phyloP scores from a whole-genome alignment of 2,329 filamentous ascomycete species.

The Blastomyces percursus region DNA sequence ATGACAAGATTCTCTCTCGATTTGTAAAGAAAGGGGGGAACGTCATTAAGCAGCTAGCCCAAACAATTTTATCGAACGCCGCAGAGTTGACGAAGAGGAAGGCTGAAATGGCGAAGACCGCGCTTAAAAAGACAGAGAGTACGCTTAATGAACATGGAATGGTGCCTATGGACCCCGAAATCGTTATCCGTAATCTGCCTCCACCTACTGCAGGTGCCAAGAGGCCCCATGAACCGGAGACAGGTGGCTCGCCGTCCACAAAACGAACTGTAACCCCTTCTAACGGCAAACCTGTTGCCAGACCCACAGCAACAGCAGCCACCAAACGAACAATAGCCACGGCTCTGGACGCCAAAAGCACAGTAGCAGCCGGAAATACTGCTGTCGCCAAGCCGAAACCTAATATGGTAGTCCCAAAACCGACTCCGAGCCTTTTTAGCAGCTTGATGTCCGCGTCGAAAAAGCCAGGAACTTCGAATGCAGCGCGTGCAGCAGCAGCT shows the following conservation, averaged over 20 bases:
- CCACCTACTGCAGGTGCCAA: conserved; percentile 27
- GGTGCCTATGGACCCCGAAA: conserved; percentile 3
- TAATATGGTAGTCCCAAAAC: conserved; percentile 33
- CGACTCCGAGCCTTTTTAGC: conserved; percentile 35
- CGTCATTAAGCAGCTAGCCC: conserved; percentile 45
- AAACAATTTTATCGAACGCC: conserved; percentile 44
- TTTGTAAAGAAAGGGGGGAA: conserved; percentile 49
- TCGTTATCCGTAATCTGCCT: conserved; percentile 8
- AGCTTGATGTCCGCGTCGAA: conserved; percentile 40
- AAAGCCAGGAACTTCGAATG: conserved; percentile 41
- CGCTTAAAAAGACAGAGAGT: conserved; percentile 11
- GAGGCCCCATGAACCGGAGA: conserved; percentile 30
- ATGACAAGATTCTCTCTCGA: conserved; percentile 46
- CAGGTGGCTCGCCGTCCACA: conserved; percentile 24
- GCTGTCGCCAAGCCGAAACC: conserved; percentile 27
- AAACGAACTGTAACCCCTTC: conserved; percentile 31
- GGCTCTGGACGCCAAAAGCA: conserved; percentile 24
- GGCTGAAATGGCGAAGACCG: conserved; percentile 27
- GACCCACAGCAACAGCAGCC: conserved; percentile 15
- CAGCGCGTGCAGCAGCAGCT: conserved; percentile 36
- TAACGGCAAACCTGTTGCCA: conserved; percentile 25
- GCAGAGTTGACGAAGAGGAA: conserved; percentile 36
- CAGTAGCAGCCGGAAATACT: conserved; percentile 15
- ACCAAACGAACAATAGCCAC: conserved; percentile 21
- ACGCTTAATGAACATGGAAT: neutral